phyloP scores from a whole-genome alignment of 2,329 filamentous ascomycete species.

The Arthrobotrys megalospora region DNA sequence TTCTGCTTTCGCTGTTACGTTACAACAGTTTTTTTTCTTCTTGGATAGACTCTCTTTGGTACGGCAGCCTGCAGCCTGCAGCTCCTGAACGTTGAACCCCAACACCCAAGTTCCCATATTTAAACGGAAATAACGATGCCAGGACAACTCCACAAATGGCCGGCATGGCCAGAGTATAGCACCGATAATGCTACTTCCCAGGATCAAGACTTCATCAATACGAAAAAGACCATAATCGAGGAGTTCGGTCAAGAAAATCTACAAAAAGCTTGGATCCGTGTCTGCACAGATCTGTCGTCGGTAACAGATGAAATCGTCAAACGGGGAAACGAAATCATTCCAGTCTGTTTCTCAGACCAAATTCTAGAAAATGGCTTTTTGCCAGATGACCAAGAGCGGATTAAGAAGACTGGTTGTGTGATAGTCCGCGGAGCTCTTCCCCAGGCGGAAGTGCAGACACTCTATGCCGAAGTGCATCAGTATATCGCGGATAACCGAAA shows the following conservation, averaged over 20 bases:
- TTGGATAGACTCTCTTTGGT: too few species aligned
- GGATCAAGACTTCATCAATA: slow-evolving; percentile 64
- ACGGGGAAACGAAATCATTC: slow-evolving; percentile 66
- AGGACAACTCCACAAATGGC: slow-evolving; percentile 63
- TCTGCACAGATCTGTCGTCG: slow-evolving; percentile 66
- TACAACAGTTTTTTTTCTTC: neutral
- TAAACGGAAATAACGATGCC: slow-evolving; percentile 53
- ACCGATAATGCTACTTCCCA: slow-evolving; percentile 54
- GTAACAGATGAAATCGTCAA: slow-evolving; percentile 67
- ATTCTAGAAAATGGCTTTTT: slow-evolving; percentile 63
- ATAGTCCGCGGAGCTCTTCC: slow-evolving; percentile 64
- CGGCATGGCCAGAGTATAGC: slow-evolving; percentile 65
- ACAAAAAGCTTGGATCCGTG: slow-evolving; percentile 67
- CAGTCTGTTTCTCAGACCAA: slow-evolving; percentile 65
- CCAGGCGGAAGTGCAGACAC: slow-evolving; percentile 62
- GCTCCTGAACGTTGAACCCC: too few species aligned
- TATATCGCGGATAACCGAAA: slow-evolving; percentile 66
- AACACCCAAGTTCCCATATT: too few species aligned
- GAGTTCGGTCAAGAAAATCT: slow-evolving; percentile 67
- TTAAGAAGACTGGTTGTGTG: slow-evolving; percentile 65
- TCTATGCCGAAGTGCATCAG: slow-evolving; percentile 66
- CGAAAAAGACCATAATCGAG: slow-evolving; percentile 67
- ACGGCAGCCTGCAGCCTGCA: too few species aligned
- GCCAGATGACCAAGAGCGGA: slow-evolving; percentile 62
- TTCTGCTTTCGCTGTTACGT: neutral